These are phyloP conservation scores for Cadophora sp. DNA, from an alignment of 2,329 filamentous ascomycete genomes.

Conservation along the genomic window DNA sequence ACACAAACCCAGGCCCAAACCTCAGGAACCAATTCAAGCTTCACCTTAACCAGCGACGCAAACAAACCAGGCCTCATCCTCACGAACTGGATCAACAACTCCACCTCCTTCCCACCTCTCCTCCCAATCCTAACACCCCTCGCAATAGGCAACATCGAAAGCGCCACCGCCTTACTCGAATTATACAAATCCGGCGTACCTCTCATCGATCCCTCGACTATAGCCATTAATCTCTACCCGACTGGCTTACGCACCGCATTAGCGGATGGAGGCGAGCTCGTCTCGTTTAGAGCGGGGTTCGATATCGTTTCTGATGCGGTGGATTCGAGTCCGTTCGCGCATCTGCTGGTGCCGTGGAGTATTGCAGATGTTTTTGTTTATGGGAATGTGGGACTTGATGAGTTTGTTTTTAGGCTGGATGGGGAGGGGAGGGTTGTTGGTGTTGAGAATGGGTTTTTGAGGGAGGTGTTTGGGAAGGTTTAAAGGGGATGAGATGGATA, in stretches of 20 bases:
- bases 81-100: neutral
- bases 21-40: neutral
- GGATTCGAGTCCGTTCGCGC: neutral
- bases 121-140: neutral
- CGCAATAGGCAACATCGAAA: neutral
- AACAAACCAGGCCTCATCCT: neutral
- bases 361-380: slow-evolving; percentile 10
- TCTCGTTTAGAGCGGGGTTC: slow-evolving; percentile 1
- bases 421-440: neutral
- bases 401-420: neutral
- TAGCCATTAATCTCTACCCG: neutral
- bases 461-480: neutral
- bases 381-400: neutral
- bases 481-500: neutral
- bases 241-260: neutral
- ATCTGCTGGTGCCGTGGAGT: neutral
- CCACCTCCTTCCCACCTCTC: neutral
- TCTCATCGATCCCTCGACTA: neutral
- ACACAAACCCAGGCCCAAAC: no score
- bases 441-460: slow-evolving; percentile 1
- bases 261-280: neutral
- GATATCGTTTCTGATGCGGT: neutral
- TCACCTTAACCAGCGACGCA: neutral
- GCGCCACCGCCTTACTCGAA: neutral
- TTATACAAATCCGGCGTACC: neutral